Evolutionary conservation across 2,329 filamentous ascomycete genomes (phyloP).

Genomic region (Geoglossum cookeanum): DNA sequence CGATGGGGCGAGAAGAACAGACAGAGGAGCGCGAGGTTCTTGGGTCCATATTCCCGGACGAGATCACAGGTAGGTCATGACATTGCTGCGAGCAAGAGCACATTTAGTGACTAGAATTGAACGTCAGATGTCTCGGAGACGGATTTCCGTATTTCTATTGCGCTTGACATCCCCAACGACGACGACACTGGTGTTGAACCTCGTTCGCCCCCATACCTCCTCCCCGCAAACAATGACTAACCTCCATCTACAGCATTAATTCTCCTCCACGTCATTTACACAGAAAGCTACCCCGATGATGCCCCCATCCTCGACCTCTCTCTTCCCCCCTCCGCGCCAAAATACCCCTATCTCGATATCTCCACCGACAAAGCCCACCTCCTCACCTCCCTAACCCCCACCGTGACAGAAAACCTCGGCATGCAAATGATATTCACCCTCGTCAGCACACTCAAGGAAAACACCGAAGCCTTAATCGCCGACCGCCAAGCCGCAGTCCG

Average conservation of each 20-base stretch:
- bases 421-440: slow-evolving; percentile 97
- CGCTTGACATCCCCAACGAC: slow-evolving; percentile 56
- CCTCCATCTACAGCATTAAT: slow-evolving; percentile 34
- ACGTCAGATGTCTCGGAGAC: slow-evolving; percentile 66
- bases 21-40: slow-evolving; percentile 92
- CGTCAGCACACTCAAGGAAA: slow-evolving; percentile 71
- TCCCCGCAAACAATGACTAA: background rate
- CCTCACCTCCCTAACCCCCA: slow-evolving; percentile 49
- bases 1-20: slow-evolving; percentile 58
- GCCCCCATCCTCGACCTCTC: slow-evolving; percentile 67
- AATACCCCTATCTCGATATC: slow-evolving; percentile 58
- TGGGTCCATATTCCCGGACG: slow-evolving; percentile 93
- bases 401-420: slow-evolving; percentile 79
- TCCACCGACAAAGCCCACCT: slow-evolving; percentile 60
- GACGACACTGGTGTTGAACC: slow-evolving; percentile 42
- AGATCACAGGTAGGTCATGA: slow-evolving; percentile 57
- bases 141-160: slow-evolving; percentile 70
- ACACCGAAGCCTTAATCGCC: slow-evolving; percentile 66
- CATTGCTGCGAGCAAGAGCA: background rate
- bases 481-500: slow-evolving; percentile 49
- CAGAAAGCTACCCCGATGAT: slow-evolving; percentile 77
- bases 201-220: slow-evolving; percentile 20
- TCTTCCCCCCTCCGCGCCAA: slow-evolving; percentile 41
- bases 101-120: background rate
- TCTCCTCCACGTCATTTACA: slow-evolving; percentile 70